These are phyloP conservation scores for Elasticomyces elasticus DNA, from an alignment of 495 filamentous ascomycete species.

Conservation along the genomic window DNA sequence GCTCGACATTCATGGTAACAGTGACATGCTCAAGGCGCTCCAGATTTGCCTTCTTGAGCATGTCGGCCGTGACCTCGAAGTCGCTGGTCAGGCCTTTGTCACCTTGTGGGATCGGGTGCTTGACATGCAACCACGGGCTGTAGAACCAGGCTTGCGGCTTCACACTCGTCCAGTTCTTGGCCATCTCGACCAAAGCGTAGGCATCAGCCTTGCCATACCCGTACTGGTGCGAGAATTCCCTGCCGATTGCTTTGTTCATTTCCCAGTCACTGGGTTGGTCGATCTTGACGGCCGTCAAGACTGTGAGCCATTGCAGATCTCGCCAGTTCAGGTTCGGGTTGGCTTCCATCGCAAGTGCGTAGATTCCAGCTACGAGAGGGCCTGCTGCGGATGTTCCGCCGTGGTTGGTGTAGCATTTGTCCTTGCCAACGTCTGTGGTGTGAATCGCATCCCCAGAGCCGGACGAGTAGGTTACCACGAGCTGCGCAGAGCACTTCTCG, in stretches of 20 bases:
- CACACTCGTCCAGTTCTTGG: conserved; percentile 74
- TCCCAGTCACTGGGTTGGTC: conserved; percentile 72
- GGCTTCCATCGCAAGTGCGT: conserved; percentile 80
- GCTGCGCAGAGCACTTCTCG: conserved; percentile 86
- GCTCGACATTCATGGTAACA: conserved; percentile 91
- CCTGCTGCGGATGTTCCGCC: conserved; percentile 96
- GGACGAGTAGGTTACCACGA: conserved; percentile 94
- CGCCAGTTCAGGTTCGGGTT: conserved; percentile 87
- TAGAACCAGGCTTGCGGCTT: conserved; percentile 97
- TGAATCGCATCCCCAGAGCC: conserved; percentile 81
- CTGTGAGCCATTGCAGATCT: conserved; percentile 83
- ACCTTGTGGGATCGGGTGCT: conserved; percentile 78
- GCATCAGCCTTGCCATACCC: conserved; percentile 92
- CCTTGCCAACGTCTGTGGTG: conserved; percentile 86
- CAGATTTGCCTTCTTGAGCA: conserved; percentile 72
- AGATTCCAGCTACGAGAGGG: conserved; percentile 80
- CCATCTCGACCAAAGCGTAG: conserved; percentile 73
- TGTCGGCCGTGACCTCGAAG: conserved; percentile 66
- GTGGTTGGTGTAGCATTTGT: conserved; percentile 66
- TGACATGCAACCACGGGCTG: conserved; percentile 85
- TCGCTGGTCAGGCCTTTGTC: conserved; percentile 64
- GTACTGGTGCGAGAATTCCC: conserved; percentile 84
- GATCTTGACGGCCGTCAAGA: conserved; percentile 76
- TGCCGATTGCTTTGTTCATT: conserved; percentile 58
- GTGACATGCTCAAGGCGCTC: conserved; percentile 86